phyloP scores from a whole-genome alignment of 2,329 filamentous ascomycete species.

The Plectosphaerella plurivora region DNA sequence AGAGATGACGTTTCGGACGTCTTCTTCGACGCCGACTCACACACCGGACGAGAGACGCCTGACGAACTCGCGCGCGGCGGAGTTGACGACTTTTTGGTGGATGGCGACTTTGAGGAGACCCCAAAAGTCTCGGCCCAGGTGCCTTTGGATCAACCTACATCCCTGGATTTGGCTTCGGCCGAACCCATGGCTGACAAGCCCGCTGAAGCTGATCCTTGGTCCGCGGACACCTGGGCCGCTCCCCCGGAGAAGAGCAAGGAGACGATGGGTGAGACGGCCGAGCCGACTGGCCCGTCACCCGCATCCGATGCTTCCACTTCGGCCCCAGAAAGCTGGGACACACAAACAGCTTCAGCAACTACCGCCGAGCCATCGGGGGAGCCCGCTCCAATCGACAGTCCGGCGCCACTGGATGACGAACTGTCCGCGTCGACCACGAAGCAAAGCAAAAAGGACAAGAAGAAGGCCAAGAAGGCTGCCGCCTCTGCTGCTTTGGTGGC shows the following conservation, averaged over 20 bases:
- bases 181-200: neutral
- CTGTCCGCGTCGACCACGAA: neutral
- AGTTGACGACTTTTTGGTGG: neutral
- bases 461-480: slow-evolving; percentile 11
- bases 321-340: neutral
- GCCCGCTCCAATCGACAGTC: too few species aligned
- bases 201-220: neutral
- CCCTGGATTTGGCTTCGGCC: neutral
- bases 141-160: neutral
- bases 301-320: neutral
- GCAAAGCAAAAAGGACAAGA: slow-evolving; percentile 4
- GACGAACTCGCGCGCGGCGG: neutral
- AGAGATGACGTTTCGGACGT: slow-evolving; percentile 1
- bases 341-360: too few species aligned
- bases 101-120: neutral
- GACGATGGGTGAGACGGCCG: neutral
- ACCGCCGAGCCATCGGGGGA: too few species aligned
- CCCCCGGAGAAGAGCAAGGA: slow-evolving; percentile 2
- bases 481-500: neutral
- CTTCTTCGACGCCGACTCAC: slow-evolving; percentile 1
- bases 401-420: too few species aligned
- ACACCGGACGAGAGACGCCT: neutral
- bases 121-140: neutral
- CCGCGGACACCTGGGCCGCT: neutral
- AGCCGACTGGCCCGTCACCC: neutral